phyloP scores from a whole-genome alignment of 2,329 filamentous ascomycete species.

The Colletotrichum higginsianum region DNA sequence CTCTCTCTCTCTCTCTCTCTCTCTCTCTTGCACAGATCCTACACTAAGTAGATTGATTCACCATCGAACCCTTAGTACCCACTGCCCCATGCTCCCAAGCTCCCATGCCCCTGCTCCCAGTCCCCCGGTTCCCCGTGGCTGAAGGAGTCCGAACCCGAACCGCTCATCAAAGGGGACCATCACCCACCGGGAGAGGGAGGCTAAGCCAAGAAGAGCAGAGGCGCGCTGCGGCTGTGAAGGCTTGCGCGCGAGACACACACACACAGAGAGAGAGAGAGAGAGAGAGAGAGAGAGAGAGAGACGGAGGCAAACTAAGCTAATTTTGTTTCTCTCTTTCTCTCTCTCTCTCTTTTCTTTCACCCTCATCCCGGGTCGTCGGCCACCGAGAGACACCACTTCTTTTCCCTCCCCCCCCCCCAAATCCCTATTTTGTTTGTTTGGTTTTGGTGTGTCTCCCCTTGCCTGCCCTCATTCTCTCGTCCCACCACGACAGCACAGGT shows the following conservation, averaged over 20 bases:
- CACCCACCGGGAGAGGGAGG: neutral
- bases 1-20: too few relatives aligned
- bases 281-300: too few relatives aligned
- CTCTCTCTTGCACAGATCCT: too few relatives aligned
- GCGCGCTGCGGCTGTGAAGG: slow-evolving; percentile 25
- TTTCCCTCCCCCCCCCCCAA: neutral
- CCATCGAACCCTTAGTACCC: neutral
- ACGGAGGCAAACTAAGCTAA: neutral
- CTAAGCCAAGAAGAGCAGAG: slow-evolving; percentile 20
- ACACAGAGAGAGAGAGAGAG: neutral
- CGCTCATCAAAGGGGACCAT: neutral
- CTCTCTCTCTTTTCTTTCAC: neutral
- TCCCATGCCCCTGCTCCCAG: slow-evolving; percentile 4
- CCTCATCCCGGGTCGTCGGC: too few relatives aligned
- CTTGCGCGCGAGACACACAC: neutral
- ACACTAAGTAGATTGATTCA: too few relatives aligned
- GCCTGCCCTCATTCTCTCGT: too few relatives aligned
- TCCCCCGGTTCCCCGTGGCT: neutral
- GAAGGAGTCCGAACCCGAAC: slow-evolving; percentile 2
- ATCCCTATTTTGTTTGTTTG: neutral
- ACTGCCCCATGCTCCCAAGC: neutral
- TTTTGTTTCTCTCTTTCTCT: neutral
- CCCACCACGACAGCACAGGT: too few relatives aligned
- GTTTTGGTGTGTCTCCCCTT: too few relatives aligned
- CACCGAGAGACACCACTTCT: too few relatives aligned